These are phyloP conservation scores for Darksidea phi DNA, from an alignment of 495 filamentous ascomycete species.

Conservation along the genomic window DNA sequence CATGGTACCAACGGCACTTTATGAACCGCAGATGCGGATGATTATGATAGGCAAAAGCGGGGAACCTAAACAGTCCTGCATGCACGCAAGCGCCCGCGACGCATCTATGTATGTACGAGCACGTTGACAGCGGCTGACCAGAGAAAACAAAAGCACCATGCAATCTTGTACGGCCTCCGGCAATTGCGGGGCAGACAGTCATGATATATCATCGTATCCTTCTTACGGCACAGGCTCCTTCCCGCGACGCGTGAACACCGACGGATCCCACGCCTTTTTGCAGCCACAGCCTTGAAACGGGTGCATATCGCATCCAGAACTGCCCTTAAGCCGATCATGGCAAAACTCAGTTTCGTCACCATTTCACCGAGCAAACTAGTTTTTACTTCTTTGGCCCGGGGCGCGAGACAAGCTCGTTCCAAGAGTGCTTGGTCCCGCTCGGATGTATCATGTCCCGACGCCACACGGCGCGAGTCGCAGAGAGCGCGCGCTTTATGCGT, in stretches of 20 bases:
- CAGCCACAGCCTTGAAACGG: too few species aligned
- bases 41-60: neutral
- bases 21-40: neutral
- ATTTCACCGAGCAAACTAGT: neutral
- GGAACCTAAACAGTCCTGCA: neutral
- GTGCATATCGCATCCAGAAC: too few species aligned
- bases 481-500: neutral
- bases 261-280: too few species aligned
- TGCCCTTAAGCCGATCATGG: too few species aligned
- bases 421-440: constrained; percentile 20
- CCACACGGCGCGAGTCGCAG: constrained; percentile 32
- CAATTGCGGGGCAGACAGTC: neutral
- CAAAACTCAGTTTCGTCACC: neutral
- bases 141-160: too few species aligned
- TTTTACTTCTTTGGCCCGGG: constrained; percentile 20
- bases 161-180: neutral
- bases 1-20: constrained; percentile 3
- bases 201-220: too few species aligned
- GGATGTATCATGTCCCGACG: constrained; percentile 36
- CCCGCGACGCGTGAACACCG: too few species aligned
- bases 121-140: too few species aligned
- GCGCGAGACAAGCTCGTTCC: constrained; percentile 34
- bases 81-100: neutral
- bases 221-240: neutral
- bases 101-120: neutral